A percentile compares a stretch with the other conserved stretches of the same genome.
Conservation (phyloP, 805 yeast genomes). For the Teunomyces kruisii region DNA sequence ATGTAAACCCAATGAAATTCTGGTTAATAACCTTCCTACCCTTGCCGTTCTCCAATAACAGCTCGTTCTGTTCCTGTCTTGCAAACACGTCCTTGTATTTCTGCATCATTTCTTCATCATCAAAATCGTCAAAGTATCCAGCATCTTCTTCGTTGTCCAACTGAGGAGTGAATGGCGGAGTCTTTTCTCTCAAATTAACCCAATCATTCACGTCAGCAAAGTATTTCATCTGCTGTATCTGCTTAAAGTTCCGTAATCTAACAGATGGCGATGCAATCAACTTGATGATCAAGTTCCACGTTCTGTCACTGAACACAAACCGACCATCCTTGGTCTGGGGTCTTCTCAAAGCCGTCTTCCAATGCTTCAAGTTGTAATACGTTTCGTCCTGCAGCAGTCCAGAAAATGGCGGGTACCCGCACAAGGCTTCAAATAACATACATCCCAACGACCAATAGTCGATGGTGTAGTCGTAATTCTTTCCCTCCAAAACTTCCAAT, state of each 20-base stretch:
- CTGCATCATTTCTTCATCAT: conserved; percentile 95
- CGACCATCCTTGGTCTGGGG: conserved; percentile 92
- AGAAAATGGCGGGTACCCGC: conserved; percentile 96
- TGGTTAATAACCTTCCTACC: conserved; percentile 40
- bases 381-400: conserved; percentile 95
- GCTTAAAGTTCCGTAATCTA: conserved; percentile 76
- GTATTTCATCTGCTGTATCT: conserved; percentile 76
- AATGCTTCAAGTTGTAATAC: conserved; percentile 85
- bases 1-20: conserved; percentile 92
- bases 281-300: conserved; percentile 84
- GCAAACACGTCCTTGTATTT: conserved; percentile 96
- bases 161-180: conserved; percentile 97
- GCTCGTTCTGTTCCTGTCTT: conserved; percentile 82
- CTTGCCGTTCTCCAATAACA: conserved; percentile 63
- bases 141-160: conserved; percentile 97
- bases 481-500: conserved; percentile 91
- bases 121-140: conserved; percentile 97
- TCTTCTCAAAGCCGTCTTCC: conserved; percentile 85
- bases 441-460: conserved; percentile 99
- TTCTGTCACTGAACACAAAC: conserved; percentile 90
- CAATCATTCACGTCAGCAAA: conserved; percentile 78
- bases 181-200: conserved; percentile 60
- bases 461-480: conserved; percentile 89
- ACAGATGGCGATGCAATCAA: conserved; percentile 77
- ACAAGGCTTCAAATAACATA: conserved; percentile 91